phyloP scores from a whole-genome alignment of 2,329 filamentous ascomycete genomes.

The Lecanosticta acicola region DNA sequence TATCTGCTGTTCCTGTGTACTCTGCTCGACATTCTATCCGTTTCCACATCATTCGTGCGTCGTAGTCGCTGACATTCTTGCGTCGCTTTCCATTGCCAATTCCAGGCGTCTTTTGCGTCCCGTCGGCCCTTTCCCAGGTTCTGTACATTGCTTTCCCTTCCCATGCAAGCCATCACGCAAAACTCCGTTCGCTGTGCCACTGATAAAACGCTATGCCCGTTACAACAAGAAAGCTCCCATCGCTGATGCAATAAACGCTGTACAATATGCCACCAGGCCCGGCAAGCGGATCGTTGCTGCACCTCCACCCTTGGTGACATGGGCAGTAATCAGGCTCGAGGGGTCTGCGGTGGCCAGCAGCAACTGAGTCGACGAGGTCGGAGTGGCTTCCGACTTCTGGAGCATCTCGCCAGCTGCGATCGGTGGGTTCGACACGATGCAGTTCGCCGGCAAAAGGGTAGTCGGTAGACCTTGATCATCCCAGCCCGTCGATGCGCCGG shows the following conservation, averaged over 20 bases:
- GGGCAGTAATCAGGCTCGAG: slow-evolving; percentile 13
- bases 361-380: slow-evolving; percentile 8
- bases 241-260: slow-evolving; percentile 16
- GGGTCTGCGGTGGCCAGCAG: slow-evolving; percentile 16
- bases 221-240: slow-evolving; percentile 9
- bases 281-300: neutral
- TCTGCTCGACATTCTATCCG: neutral
- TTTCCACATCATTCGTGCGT: neutral
- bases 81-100: too few relatives aligned
- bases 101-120: neutral
- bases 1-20: too few relatives aligned
- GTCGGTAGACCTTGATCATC: slow-evolving; percentile 44
- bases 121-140: neutral
- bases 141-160: neutral
- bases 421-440: slow-evolving; percentile 7
- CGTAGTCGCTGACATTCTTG: neutral
- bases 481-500: slow-evolving; percentile 39
- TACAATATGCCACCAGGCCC: slow-evolving; percentile 9
- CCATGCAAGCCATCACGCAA: neutral
- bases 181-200: neutral
- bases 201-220: neutral
- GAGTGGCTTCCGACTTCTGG: slow-evolving; percentile 2
- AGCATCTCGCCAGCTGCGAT: slow-evolving; percentile 9
- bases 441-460: slow-evolving; percentile 29
- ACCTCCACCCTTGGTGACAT: slow-evolving; percentile 6